Base-by-base conservation (phyloP, 1,284 basidiomycete genomes). In the Lentinula novae-zelandiae region DNA sequence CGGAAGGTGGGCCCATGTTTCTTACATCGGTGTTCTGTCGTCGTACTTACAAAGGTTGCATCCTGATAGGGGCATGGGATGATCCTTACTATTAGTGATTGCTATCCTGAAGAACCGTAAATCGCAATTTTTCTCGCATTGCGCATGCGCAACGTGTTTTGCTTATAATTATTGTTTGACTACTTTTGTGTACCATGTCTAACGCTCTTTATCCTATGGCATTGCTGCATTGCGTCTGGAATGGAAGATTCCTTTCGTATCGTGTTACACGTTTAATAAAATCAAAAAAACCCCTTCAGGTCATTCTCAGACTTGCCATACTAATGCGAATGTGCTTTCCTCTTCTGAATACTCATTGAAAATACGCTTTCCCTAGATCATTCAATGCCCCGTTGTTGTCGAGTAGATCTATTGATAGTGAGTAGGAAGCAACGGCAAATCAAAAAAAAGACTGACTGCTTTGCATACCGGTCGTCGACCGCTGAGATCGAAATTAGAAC, bases 1-100 rank as follows among this genome's bases (percentile, higher is more conserved):
- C 90, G 15, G 91, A 93, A 83, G 86, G 90, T 93, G 63, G 66
- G 86, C 75, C 1, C 6, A 39, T 40, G 6, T 31, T 17, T 31
- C 17, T 20, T 15, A 4, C 31, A 4, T 4, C 27, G 3, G 27
- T 27, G 2, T 2, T 42, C 40, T 10, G 34, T 10, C 12, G 3
- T 12, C 7, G 36, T 8, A 6, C 12, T 39, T 10, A 38, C 20
- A 17, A n/a, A 17, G 17, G 17, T 15, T 31, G 13, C 31, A 22
- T 10, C 33, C 34, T 36, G 10, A 36, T 20, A 53, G 52, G 34
- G 39, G 34, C 33, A 17, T 53, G 52, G 52, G 52, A 55, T 17
- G 27, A 44, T 12, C 15, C 42, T 17, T 44, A 44, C n/a, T 44
- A 44, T 44, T 44, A 3, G 27, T 27, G 27, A 27, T 27, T 27